Evolutionary conservation across 768 basidiomycete genomes (phyloP), one percentile per base, ranked within the genome.

Genomic region (Lenzites betulinus): DNA sequence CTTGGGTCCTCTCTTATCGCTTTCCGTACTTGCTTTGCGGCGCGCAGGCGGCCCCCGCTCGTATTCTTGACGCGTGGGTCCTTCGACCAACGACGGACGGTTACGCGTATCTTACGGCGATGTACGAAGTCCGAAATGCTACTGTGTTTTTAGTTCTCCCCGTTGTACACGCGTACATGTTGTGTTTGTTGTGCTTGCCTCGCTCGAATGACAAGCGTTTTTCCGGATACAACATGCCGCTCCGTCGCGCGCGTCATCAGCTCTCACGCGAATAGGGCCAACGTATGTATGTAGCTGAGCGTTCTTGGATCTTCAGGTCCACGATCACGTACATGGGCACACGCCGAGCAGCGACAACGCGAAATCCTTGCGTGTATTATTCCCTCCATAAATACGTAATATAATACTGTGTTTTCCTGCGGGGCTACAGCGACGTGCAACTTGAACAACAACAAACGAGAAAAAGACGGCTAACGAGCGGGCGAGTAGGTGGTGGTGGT

Each of bases 331-430:
- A 1, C 54, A 43, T 11, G 23, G 28, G 8, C 36, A 25, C 25
- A 9, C 9, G n/a, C 11, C 30, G 30, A 33, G 30, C 30, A 18
- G 15, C 30, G 11, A 26, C 39, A 35, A 35, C 47, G 18, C 25
- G 22, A 30, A 35, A 25, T 22, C 35, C 35, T 13, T 16, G 54
- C 26, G 42, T 46, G 23, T 12, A 56, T 44, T 41, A 48, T 57
- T 52, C 54, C 51, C 54, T 50, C 51, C 56, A 58, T 58, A 62
- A 55, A 62, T 59, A 62, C 30, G 61, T 48, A 52, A 54, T 44
- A 55, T 53, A 58, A 38, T 38, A 54, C 6, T 28, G 35, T 51
- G 55, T 33, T 23, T 47, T 35, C 35, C 38, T 57, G 41, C 38
- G 41, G 18, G 12, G 36, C 16, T 36, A 35, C 23, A 56, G 54